Base-by-base conservation (phyloP, 2,329 filamentous ascomycete species). In the Arthroderma sp. region DNA sequence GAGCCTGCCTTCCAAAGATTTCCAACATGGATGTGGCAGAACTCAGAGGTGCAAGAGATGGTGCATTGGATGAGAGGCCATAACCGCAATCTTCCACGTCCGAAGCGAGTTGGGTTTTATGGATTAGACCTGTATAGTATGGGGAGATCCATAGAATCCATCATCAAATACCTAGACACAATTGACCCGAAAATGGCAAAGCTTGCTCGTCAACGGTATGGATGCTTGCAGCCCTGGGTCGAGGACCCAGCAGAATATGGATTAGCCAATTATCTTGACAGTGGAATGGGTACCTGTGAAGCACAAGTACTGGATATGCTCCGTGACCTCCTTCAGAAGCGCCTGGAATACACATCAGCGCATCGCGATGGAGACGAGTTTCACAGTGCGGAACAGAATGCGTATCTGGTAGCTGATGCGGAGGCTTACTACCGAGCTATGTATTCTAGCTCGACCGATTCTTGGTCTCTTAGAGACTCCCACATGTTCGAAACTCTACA, bases 11-110 rank as follows among this genome's bases (percentile, higher is more conserved):
- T 80, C 62, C 68, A 74, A 39, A 70, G 77, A 25, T 80, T 80
- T 52, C 78, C 78, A 13, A 76, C 73, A 2, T 80, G 77, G 78
- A 80, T 80, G 77, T 80, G 78, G 78, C 72, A 78, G 9, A 80
- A 80, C 59, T 65, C 67, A 13, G 78, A 80, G 61, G 73, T 79
- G 61, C 75, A 78, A 57, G 70, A 72, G 1, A 74, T 80, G 52
- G 71, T 76, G 9, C 74, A 79, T 62, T 81, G 77, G 78, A 69
- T 80, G 66, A 71, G 77, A 4, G 63, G 71, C 19, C 71, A 70
- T 61, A 79, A 78, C 57, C 63, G 66, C 2, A 60, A 59, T 2
- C 61, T 70, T 1, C 65, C 71, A 1, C 58, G 63, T 1, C 62
- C 68, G 8, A 59, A 64, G 39, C 66, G 68, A 28, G 70, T 66